These are phyloP conservation scores for Thalassiosira hispida DNA, from an alignment of 352 stramenopile genomes.

Conservation along the genomic window DNA sequence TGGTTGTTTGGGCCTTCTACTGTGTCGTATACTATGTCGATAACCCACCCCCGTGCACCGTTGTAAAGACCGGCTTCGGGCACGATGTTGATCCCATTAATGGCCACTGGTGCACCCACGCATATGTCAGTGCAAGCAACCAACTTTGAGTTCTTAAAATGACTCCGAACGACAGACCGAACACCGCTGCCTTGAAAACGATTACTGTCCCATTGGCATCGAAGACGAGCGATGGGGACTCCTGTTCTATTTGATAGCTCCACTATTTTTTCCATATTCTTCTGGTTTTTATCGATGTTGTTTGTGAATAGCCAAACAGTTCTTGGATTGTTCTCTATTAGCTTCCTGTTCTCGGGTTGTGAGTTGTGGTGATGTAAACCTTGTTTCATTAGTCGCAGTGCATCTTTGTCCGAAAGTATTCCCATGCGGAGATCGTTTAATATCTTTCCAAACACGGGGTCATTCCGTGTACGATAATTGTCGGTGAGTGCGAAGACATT, in stretches of 20 bases:
- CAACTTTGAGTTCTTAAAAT: not conserved
- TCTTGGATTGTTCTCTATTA: not conserved
- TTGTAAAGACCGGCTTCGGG: constrained; percentile 7
- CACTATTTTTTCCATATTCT: not conserved
- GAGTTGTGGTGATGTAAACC: too few species aligned
- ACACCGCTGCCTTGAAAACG: not conserved
- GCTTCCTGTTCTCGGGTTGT: too few species aligned
- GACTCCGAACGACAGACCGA: not conserved
- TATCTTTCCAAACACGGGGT: too few species aligned
- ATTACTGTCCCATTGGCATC: not conserved
- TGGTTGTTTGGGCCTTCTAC: constrained; percentile 22
- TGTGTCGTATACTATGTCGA: constrained; percentile 22
- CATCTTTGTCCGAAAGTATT: too few species aligned
- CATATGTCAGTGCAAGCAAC: not conserved
- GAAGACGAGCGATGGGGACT: not conserved
- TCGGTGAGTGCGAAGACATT: not conserved
- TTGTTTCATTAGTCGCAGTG: too few species aligned
- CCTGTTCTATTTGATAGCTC: not conserved
- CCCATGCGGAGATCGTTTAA: too few species aligned
- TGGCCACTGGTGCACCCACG: not conserved
- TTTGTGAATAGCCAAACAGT: not conserved
- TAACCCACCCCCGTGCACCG: constrained; percentile 6
- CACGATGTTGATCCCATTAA: not conserved
- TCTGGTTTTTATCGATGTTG: not conserved
- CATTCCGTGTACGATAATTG: not conserved